phyloP scores from a whole-genome alignment of 2,329 filamentous ascomycete species.

The Ophiocordyceps camponoti-saundersi region DNA sequence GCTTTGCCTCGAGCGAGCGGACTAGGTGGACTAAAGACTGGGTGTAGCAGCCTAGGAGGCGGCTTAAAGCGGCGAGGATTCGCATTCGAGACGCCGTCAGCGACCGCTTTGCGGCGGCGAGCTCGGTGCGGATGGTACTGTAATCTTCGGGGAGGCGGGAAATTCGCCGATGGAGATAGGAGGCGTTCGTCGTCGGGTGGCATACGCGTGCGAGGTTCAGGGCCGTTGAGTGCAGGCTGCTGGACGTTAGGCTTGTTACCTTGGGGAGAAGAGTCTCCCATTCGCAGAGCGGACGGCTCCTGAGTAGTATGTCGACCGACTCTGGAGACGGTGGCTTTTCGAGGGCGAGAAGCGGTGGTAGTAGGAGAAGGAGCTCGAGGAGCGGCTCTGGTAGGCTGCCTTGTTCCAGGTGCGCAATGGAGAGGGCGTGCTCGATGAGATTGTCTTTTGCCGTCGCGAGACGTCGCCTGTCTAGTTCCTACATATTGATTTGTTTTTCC shows the following conservation, averaged over 20 bases:
- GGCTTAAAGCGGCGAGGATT: constrained; percentile 17
- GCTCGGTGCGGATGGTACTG: constrained; percentile 15
- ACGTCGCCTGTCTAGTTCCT: constrained; percentile 34
- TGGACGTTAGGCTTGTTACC: constrained; percentile 29
- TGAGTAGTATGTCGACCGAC: constrained; percentile 26
- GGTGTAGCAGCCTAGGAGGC: constrained; percentile 22
- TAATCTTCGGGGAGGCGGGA: constrained; percentile 26
- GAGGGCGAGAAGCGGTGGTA: constrained; percentile 29
- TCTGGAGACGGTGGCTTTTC: constrained; percentile 17
- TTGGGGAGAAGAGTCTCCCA: constrained; percentile 29
- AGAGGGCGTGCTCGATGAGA: constrained; percentile 32
- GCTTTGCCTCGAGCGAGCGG: constrained; percentile 36
- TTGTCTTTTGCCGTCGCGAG: constrained; percentile 29
- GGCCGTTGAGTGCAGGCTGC: constrained; percentile 30
- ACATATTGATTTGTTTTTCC: no score
- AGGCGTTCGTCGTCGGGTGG: constrained; percentile 32
- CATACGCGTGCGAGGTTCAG: constrained; percentile 28
- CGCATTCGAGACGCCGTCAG: constrained; percentile 22
- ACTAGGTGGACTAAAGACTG: constrained; percentile 24
- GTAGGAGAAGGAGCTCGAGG: constrained; percentile 34
- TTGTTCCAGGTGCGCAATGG: constrained; percentile 16
- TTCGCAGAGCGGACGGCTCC: constrained; percentile 29
- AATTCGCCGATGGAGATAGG: constrained; percentile 40
- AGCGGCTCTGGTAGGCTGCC: constrained; percentile 25
- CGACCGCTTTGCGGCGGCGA: constrained; percentile 12